Base-by-base conservation (phyloP, 2,329 filamentous ascomycete species). In the Aureobasidium namibiae region DNA sequence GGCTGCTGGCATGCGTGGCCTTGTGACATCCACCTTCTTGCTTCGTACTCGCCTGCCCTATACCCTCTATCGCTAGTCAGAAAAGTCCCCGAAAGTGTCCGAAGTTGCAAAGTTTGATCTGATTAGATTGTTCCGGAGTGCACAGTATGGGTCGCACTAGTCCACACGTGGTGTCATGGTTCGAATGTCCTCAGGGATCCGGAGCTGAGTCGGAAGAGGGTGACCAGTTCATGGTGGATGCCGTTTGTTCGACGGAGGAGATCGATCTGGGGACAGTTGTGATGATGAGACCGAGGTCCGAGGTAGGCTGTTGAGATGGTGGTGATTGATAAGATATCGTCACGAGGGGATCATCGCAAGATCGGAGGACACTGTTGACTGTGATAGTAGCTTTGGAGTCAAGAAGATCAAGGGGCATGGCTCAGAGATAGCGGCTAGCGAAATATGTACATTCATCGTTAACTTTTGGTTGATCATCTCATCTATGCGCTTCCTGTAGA, bases 41-140 rank as follows among this genome's bases (percentile, higher is more conserved):
- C n/a, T 14, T 49, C 9, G 33, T 36, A 24, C 21, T 31, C 18
- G 29, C 16, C 24, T 39, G 34, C 31, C 33, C 23, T 45, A 29
- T n/a, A 36, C 13, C 31, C 18, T 36, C 46, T 31, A 24, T 4
- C 7, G 9, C 11, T 13, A 14, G 18, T 9, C 7, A 45, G 4
- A 6, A 9, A 24, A 29, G 10, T 4, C 14, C 34, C 36, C 38
- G 38, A 54, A 11, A 3, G 36, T 33, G 23, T 16, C 36, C 50
- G 38, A 42, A 2, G 36, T 11, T 44, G 38, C 33, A 54, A 54
- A 44, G 16, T 54, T 44, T 44, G 50, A 54, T 54, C 50, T 54
- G 50, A 54, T 54, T 18, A 54, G 36, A 54, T 54, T 21, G 23
- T 8, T 13, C 23, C 21, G 21, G 23, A 7, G 33, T 26, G 34